Conservation (phyloP, 1,139 yeast species). For the Schwanniomyces etchellsii region DNA sequence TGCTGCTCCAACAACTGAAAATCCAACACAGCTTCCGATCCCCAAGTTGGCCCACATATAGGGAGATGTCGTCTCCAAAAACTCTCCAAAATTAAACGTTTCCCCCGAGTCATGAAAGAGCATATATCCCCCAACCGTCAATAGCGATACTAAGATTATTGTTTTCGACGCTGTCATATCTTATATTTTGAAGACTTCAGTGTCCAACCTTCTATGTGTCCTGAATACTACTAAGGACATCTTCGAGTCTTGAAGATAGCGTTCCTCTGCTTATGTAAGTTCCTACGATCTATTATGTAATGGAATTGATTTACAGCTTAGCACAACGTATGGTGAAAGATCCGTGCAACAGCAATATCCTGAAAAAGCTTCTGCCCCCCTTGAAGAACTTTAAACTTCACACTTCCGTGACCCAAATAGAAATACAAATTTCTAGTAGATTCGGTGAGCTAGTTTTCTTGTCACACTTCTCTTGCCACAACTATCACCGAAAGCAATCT, state of each 20-base stretch:
- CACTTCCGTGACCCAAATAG: too few species aligned
- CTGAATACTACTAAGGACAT: neutral
- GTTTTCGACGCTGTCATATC: slow-evolving; percentile 15
- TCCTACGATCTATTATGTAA: neutral
- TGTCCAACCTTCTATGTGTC: neutral
- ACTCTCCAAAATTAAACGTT: slow-evolving; percentile 82
- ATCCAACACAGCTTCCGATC: slow-evolving; percentile 87
- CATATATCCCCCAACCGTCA: slow-evolving; percentile 55
- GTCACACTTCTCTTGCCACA: too few species aligned
- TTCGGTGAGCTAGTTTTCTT: too few species aligned
- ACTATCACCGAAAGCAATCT: too few species aligned
- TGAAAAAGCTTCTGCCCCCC: too few species aligned
- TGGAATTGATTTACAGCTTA: neutral
- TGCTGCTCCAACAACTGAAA: slow-evolving; percentile 96
- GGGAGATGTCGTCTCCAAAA: slow-evolving; percentile 82
- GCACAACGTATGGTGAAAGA: neutral
- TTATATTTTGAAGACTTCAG: neutral
- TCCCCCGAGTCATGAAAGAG: slow-evolving; percentile 91
- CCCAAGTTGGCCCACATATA: slow-evolving; percentile 97
- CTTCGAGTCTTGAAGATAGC: neutral
- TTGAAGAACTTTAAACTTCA: too few species aligned
- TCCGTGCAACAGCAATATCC: too few species aligned
- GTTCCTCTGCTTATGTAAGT: neutral
- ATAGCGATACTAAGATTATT: slow-evolving; percentile 24
- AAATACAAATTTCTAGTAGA: too few species aligned